Evolutionary conservation across 768 basidiomycete genomes (phyloP).

Genomic region (Tephrocybe rancida): DNA sequence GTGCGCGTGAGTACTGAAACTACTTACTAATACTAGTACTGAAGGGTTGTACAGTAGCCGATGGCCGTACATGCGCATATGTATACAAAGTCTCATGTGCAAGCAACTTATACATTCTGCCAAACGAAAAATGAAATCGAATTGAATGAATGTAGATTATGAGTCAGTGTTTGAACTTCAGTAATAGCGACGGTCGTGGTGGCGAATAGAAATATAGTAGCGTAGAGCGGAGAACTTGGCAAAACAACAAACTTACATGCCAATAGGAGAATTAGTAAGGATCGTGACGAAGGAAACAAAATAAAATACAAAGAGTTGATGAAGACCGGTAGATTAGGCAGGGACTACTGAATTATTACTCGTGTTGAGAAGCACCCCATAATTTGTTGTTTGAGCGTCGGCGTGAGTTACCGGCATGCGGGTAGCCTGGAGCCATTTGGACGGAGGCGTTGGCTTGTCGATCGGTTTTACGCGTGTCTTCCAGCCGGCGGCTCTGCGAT

Average conservation of each 20-base stretch:
- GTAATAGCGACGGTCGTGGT: background rate
- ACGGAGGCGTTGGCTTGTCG: constrained; percentile 8
- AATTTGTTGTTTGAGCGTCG: constrained; percentile 12
- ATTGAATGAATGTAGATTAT: background rate
- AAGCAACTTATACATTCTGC: too few species aligned
- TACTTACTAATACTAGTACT: too few species aligned
- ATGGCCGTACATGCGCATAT: too few species aligned
- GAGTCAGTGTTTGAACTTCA: too few species aligned
- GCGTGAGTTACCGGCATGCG: constrained; percentile 2
- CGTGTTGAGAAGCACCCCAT: constrained; percentile 6
- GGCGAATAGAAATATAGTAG: background rate
- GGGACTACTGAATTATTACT: background rate
- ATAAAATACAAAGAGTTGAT: background rate
- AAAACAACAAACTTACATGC: too few species aligned
- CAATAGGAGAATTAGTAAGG: too few species aligned
- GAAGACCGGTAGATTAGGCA: background rate
- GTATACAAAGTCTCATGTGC: too few species aligned
- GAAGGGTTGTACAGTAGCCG: too few species aligned
- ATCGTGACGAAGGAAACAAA: background rate
- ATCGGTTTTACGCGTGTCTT: constrained; percentile 13
- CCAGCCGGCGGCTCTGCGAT: constrained; percentile 17
- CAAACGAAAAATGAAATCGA: background rate
- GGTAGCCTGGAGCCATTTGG: background rate
- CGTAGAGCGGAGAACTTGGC: too few species aligned
- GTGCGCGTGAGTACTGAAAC: too few species aligned